A percentile compares a stretch with the other conserved stretches of the same genome.
Evolutionary conservation across 441 rosid species (phyloP).

Genomic region (Arabidopsis hybrid): DNA sequence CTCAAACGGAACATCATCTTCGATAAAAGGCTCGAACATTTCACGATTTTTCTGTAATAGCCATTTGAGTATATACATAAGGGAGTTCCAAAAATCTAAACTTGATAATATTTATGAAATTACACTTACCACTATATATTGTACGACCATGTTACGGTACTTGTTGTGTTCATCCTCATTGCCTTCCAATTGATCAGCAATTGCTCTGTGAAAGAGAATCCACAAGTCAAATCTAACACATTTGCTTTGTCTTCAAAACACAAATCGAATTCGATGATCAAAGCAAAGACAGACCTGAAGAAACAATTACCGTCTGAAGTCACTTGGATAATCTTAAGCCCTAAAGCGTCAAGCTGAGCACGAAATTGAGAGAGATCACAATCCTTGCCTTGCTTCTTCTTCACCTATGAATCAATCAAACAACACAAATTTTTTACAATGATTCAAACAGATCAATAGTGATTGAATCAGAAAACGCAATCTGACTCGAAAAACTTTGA

Average conservation of each 20-base stretch:
- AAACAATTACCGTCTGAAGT: constrained; percentile 95
- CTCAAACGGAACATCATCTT: constrained; percentile 91
- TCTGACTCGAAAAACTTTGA: neutral
- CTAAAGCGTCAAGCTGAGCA: constrained; percentile 70
- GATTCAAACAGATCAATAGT: neutral
- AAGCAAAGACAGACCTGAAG: constrained; percentile 74
- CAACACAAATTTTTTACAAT: neutral
- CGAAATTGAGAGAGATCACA: constrained; percentile 64
- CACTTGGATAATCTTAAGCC: constrained; percentile 72
- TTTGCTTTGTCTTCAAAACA: neutral
- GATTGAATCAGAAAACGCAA: neutral
- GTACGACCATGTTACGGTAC: constrained; percentile 76
- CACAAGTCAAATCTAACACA: constrained; percentile 14
- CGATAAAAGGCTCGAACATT: constrained; percentile 89
- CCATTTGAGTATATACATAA: neutral
- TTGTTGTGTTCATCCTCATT: constrained; percentile 79
- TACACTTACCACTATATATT: constrained; percentile 63
- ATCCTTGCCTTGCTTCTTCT: constrained; percentile 74
- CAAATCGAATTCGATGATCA: neutral
- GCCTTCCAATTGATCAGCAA: constrained; percentile 93
- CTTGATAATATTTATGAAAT: neutral
- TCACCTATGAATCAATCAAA: constrained; percentile 53
- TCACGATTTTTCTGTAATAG: constrained; percentile 71
- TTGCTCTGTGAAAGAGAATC: constrained; percentile 60
- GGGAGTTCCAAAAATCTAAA: neutral